phyloP scores from a whole-genome alignment of 192 early-diverging fungal species.

The Cetraspora pellucida region DNA sequence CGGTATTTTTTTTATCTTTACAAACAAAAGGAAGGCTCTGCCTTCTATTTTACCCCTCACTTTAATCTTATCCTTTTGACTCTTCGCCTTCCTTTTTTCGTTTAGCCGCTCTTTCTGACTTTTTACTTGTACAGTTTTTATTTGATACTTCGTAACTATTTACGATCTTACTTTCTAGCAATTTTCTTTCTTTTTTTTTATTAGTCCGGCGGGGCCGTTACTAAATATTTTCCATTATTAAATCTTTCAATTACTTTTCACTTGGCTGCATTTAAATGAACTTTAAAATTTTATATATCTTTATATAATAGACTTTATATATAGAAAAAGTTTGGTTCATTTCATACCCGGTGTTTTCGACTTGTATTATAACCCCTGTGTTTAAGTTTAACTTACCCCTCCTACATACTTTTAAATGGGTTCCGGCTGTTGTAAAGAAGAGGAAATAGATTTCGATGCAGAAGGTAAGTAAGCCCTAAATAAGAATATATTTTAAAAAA shows the following conservation, averaged over 20 bases:
- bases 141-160: neutral
- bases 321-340: neutral
- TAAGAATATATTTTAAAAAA: neutral
- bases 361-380: neutral
- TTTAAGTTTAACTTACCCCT: too few relatives aligned
- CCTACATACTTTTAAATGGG: conserved; percentile 42
- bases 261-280: neutral
- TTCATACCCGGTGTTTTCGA: neutral
- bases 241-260: neutral
- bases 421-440: conserved; percentile 57
- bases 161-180: neutral
- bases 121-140: neutral
- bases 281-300: too few relatives aligned
- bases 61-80: neutral
- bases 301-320: conserved; percentile 1
- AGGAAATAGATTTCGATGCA: conserved; percentile 68
- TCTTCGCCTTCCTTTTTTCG: neutral
- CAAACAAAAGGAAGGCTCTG: neutral
- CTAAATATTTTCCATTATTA: neutral
- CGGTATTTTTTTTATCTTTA: neutral
- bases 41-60: neutral
- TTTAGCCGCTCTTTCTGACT: neutral
- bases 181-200: neutral
- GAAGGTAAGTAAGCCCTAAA: conserved; percentile 61
- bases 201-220: conserved; percentile 9